These are phyloP conservation scores for Cyclocybe aegerita DNA, from an alignment of 768 basidiomycete species.

Conservation along the genomic window DNA sequence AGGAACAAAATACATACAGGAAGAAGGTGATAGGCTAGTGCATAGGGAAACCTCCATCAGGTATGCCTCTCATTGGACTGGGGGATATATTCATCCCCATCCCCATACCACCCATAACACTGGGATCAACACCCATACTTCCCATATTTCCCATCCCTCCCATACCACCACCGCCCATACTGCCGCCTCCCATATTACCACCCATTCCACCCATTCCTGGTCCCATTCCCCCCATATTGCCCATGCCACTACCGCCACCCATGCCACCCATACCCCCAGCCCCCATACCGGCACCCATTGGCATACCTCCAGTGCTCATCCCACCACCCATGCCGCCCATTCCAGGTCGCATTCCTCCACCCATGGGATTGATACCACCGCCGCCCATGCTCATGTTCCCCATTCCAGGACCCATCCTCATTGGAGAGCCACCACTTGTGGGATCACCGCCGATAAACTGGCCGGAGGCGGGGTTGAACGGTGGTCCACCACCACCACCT, in stretches of 20 bases:
- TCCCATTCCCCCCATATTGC: slow-evolving; percentile 13
- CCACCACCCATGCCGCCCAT: slow-evolving; percentile 25
- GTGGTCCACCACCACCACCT: slow-evolving; percentile 21
- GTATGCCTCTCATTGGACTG: slow-evolving; percentile 11
- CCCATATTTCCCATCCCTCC: slow-evolving; percentile 9
- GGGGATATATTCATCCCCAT: slow-evolving; percentile 21
- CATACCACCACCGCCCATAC: slow-evolving; percentile 12
- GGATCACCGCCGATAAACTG: slow-evolving; percentile 25
- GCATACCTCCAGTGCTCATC: slow-evolving; percentile 24
- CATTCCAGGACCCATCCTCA: slow-evolving; percentile 26
- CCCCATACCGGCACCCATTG: slow-evolving; percentile 2
- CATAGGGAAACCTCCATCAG: slow-evolving; percentile 7
- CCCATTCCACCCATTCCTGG: slow-evolving; percentile 13
- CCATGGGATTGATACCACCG: slow-evolving; percentile 27
- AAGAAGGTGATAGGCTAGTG: neutral
- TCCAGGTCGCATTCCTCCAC: slow-evolving; percentile 3
- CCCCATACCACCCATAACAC: slow-evolving; percentile 10
- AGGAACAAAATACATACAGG: neutral
- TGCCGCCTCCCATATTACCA: slow-evolving; percentile 11
- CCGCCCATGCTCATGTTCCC: slow-evolving; percentile 25
- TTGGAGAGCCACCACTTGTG: slow-evolving; percentile 21
- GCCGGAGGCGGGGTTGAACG: slow-evolving; percentile 20
- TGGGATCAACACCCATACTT: slow-evolving; percentile 7
- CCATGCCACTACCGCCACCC: slow-evolving; percentile 12
- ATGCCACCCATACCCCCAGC: slow-evolving; percentile 17